phyloP scores from a whole-genome alignment of 371 early-diverging fungal species.

The Globomyces sp. region DNA sequence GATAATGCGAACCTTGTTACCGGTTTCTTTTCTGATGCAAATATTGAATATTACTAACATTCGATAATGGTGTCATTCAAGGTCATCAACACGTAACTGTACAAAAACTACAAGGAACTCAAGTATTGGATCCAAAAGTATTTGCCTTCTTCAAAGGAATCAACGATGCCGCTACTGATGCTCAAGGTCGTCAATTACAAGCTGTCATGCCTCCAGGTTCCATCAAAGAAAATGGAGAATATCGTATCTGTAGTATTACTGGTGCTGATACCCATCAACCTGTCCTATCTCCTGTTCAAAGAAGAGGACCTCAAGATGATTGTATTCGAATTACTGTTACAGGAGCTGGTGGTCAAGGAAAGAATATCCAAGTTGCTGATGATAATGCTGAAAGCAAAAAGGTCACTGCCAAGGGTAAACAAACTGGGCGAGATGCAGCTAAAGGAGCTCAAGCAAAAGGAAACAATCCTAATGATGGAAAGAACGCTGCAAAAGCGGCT shows the following conservation, averaged over 20 bases:
- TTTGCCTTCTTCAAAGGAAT: conserved; percentile 41
- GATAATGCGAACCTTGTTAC: conserved; percentile 27
- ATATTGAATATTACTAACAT: conserved; percentile 25
- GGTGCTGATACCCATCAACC: conserved; percentile 31
- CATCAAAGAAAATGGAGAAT: conserved; percentile 22
- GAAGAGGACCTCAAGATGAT: conserved; percentile 46
- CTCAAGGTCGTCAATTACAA: conserved; percentile 9
- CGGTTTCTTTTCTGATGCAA: conserved; percentile 37
- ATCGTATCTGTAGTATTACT: conserved; percentile 40
- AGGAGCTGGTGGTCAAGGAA: background rate
- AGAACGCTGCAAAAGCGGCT: background rate
- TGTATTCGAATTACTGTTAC: conserved; percentile 33
- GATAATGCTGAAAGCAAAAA: background rate
- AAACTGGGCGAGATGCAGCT: conserved; percentile 16
- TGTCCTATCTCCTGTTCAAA: conserved; percentile 44
- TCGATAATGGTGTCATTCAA: conserved; percentile 31
- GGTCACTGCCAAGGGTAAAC: background rate
- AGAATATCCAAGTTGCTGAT: background rate
- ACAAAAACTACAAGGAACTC: conserved; percentile 21
- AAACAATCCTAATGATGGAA: background rate
- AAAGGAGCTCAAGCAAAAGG: conserved; percentile 27
- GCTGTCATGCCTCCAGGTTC: conserved; percentile 28
- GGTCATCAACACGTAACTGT: conserved; percentile 41
- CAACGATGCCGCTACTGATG: conserved; percentile 26
- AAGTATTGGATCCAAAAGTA: conserved; percentile 24